These are phyloP conservation scores for Aplosporella prunicola DNA, from an alignment of 2,329 filamentous ascomycete species.

Conservation along the genomic window DNA sequence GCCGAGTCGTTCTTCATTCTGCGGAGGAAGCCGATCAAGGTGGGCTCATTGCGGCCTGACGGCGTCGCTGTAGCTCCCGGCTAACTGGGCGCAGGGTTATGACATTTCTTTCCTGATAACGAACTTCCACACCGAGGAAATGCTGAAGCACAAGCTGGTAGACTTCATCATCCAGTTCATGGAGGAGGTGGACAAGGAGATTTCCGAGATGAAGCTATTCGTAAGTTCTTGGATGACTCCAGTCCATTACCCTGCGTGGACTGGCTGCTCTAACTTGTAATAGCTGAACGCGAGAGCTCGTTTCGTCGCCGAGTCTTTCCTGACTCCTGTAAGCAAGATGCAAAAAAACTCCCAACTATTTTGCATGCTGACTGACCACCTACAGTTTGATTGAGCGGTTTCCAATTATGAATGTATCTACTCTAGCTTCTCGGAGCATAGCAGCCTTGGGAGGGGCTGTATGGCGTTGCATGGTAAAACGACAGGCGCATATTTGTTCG, in stretches of 20 bases:
- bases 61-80: slow-evolving; percentile 6
- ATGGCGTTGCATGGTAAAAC: no score
- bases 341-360: no score
- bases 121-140: slow-evolving; percentile 96
- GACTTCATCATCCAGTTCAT: slow-evolving; percentile 99
- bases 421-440: no score
- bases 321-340: slow-evolving; percentile 74
- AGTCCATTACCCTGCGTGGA: no score
- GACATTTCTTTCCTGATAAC: slow-evolving; percentile 98
- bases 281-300: slow-evolving; percentile 92
- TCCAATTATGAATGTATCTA: no score
- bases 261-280: no score
- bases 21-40: slow-evolving; percentile 88
- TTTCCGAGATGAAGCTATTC: slow-evolving; percentile 99
- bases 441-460: no score
- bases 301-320: slow-evolving; percentile 96
- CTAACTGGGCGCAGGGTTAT: slow-evolving; percentile 81
- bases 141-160: slow-evolving; percentile 98
- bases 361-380: no score
- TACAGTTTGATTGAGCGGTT: no score
- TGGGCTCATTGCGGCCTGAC: slow-evolving; percentile 31
- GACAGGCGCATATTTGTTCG: no score
- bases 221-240: no score
- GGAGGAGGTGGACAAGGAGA: slow-evolving; percentile 99
- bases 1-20: slow-evolving; percentile 97